Evolutionary conservation across 2,329 filamentous ascomycete genomes (phyloP).

Genomic region (Calonectria hongkongensis): DNA sequence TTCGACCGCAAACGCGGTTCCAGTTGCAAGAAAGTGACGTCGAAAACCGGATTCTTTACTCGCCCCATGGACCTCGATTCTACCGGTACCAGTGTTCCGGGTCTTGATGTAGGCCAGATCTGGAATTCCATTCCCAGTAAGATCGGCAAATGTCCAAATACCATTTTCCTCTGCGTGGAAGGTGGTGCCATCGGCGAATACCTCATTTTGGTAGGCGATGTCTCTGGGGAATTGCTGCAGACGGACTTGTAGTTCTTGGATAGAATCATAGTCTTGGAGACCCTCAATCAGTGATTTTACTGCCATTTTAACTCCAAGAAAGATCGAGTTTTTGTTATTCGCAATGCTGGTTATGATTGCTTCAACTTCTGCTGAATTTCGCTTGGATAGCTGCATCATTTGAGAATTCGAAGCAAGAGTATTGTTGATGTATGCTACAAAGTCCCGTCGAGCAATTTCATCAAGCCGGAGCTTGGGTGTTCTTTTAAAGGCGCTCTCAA

Average conservation of each 20-base stretch:
- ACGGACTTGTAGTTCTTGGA: neutral
- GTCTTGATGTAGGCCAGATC: conserved; percentile 7
- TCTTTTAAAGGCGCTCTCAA: neutral
- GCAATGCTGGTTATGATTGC: neutral
- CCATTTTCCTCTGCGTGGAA: conserved; percentile 5
- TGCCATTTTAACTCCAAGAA: neutral
- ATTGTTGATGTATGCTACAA: neutral
- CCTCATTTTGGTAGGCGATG: neutral
- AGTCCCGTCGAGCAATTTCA: neutral
- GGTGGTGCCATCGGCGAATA: neutral
- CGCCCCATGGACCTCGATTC: neutral
- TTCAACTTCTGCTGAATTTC: neutral
- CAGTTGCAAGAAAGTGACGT: neutral
- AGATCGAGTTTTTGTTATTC: neutral
- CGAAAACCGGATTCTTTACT: neutral
- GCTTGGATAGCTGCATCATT: neutral
- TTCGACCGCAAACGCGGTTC: neutral
- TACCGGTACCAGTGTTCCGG: neutral
- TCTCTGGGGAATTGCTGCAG: neutral
- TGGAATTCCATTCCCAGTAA: neutral
- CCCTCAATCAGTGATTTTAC: neutral
- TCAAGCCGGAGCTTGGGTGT: neutral
- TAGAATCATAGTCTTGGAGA: neutral
- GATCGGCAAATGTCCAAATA: conserved; percentile 1
- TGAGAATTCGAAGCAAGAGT: neutral